A percentile compares a stretch with the other conserved stretches of the same genome.
These are phyloP conservation scores for Leccinum pachyderme DNA, from an alignment of 1,284 basidiomycete species.

Conservation along the genomic window DNA sequence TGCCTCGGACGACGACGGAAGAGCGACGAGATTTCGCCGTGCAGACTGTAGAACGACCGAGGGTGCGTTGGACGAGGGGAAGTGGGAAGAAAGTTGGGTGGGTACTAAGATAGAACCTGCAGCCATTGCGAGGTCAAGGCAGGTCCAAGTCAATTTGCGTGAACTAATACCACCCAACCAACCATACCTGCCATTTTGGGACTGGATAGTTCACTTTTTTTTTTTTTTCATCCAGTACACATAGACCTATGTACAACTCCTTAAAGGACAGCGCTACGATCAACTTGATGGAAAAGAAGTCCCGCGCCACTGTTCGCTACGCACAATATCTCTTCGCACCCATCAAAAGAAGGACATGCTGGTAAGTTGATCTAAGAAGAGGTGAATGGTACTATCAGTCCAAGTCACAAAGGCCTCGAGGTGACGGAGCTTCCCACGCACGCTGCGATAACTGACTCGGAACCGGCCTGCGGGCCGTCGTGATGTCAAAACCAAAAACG, in stretches of 20 bases:
- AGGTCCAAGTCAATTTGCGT: background rate
- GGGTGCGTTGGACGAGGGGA: conserved; percentile 49
- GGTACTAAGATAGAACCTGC: conserved; percentile 52
- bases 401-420: background rate
- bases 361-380: background rate
- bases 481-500: background rate
- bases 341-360: background rate
- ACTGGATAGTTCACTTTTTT: background rate
- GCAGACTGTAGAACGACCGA: conserved; percentile 56
- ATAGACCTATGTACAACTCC: background rate
- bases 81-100: conserved; percentile 63
- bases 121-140: conserved; percentile 30
- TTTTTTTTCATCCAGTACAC: too few species aligned
- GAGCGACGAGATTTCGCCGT: conserved; percentile 51
- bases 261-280: background rate
- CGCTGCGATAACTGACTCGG: background rate
- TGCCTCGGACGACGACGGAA: conserved; percentile 40
- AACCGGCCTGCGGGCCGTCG: background rate
- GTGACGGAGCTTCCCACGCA: background rate
- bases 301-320: background rate
- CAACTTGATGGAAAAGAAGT: background rate
- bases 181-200: conserved; percentile 28
- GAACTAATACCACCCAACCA: conserved; percentile 1
- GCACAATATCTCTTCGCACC: background rate
- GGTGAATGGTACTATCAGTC: background rate